A percentile compares a stretch with the other conserved stretches of the same genome.
Conservation (phyloP, 371 early-diverging fungal species). For the Conidiobolus incongruus region DNA sequence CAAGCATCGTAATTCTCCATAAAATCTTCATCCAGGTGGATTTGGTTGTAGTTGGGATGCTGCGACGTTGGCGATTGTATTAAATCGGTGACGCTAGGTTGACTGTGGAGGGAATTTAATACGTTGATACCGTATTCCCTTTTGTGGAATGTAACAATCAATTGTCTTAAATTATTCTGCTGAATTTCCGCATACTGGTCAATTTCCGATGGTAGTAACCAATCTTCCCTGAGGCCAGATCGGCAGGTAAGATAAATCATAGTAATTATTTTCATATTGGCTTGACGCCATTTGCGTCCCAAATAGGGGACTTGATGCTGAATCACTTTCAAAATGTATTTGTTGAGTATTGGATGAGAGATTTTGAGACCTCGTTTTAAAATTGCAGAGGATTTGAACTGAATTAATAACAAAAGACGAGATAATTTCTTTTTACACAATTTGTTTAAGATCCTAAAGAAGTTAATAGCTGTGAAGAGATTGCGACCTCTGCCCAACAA, state of each 20-base stretch:
- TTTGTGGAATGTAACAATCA: not conserved
- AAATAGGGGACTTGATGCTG: constrained; percentile 57
- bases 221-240: not conserved
- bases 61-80: not conserved
- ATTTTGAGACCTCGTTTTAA: constrained; percentile 51
- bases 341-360: constrained; percentile 33
- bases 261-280: constrained; percentile 12
- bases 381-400: constrained; percentile 61
- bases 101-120: not conserved
- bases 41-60: not conserved
- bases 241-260: not conserved
- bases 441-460: constrained; percentile 57
- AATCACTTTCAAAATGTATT: constrained; percentile 53
- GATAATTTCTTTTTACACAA: constrained; percentile 53
- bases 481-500: constrained; percentile 23
- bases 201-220: not conserved
- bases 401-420: constrained; percentile 52
- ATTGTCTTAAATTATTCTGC: not conserved
- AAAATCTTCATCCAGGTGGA: not conserved
- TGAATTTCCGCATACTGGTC: not conserved
- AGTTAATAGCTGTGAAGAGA: constrained; percentile 47
- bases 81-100: not conserved
- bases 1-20: not conserved
- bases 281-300: constrained; percentile 64
- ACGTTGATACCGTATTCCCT: not conserved